Base-by-base conservation (phyloP, 148 eudicot species). In the Agrostemma githago region DNA sequence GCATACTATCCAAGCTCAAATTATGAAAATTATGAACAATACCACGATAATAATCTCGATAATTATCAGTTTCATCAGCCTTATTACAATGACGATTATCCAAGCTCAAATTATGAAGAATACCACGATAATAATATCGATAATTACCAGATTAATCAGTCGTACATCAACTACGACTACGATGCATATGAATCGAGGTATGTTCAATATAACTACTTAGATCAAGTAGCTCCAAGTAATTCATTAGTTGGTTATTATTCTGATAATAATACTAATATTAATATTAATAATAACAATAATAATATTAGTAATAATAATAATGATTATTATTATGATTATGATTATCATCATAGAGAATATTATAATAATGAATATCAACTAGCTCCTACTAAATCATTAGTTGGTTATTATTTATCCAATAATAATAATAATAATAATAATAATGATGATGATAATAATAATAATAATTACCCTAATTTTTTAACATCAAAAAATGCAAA, bases 241-340 rank as follows among this genome's bases (percentile, higher is more conserved):
- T 70, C 84, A 65, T 63, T 77, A 71, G 70, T 66, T 37, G 81
- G 72, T 63, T 81, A 77, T 69, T 48, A 72, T 72, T 62, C 58
- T 56, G 48, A 67, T 58, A 38, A 16, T 68, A 57, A 75, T 59
- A 10, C 46, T 48, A 7, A 44, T 17, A 15, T 3, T 26, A 26
- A 26, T 26, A 26, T 1, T 26, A 26, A 26, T 26, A 26, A 26
- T 26, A 0, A 26, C 19, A 60, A 60, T 26, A 26, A 26, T 8
- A 60, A 20, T 8, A 60, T 17, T 19, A 58, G n/a, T 58, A 5
- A 10, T 42, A 43, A 10, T 42, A 43, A 72, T 0, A 21, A 5
- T 58, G 77, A 76, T 26, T n/a, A 46, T n/a, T 17, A 73, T n/a
- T 17, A n/a, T 67, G 66, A 72, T 57, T 37, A 42, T 15, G 34